These are phyloP conservation scores for Phytophthora fragariae DNA, from an alignment of 352 stramenopile species.

Conservation along the genomic window DNA sequence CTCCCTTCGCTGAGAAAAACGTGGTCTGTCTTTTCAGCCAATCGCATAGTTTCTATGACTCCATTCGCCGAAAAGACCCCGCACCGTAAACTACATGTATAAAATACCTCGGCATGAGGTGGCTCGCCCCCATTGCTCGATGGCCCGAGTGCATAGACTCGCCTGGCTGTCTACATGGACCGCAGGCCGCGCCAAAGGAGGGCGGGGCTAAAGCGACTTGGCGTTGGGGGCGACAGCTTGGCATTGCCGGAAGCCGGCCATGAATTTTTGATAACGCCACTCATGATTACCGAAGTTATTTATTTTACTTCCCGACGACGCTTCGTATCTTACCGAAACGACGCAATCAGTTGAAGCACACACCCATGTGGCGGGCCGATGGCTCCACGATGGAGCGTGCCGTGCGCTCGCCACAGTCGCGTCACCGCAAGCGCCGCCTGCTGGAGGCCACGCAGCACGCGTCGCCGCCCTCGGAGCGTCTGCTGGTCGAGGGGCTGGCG, in stretches of 20 bases:
- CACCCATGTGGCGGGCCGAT: constrained; percentile 1
- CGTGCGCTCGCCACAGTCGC: constrained; percentile 56
- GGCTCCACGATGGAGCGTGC: constrained; percentile 39
- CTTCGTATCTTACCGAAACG: constrained; percentile 25
- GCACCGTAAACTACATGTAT: background rate
- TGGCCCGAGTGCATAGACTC: background rate
- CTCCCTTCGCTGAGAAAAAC: constrained; percentile 25
- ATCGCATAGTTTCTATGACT: background rate
- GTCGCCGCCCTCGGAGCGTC: constrained; percentile 46
- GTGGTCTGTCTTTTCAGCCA: background rate
- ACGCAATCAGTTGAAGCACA: constrained; percentile 1
- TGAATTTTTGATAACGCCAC: background rate
- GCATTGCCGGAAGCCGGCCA: no score
- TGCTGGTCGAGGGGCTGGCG: constrained; percentile 41
- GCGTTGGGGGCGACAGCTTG: no score
- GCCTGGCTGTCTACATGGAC: no score
- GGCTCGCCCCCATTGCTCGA: background rate
- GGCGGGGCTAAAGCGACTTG: no score
- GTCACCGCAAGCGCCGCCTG: constrained; percentile 65
- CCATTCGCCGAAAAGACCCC: no score
- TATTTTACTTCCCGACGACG: background rate
- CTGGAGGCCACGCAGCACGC: constrained; percentile 63
- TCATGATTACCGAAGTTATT: background rate
- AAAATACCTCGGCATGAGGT: background rate
- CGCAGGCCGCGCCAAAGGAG: no score